phyloP scores from a whole-genome alignment of 108 stramenopile species.

The Epipyxis sp. region DNA sequence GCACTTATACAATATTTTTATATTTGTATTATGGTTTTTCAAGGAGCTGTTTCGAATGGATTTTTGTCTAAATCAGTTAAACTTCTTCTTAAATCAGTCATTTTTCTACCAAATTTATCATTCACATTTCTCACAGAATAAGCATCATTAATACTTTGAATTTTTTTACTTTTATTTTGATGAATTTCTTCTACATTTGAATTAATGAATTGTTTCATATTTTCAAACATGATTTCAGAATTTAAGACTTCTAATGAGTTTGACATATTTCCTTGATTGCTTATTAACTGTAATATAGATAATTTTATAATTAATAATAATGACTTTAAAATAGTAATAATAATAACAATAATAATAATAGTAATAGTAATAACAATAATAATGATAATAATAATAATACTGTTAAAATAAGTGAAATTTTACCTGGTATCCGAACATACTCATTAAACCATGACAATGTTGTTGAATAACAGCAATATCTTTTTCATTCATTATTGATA shows the following conservation, averaged over 20 bases:
- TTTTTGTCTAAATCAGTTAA: background rate
- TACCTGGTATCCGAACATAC: background rate
- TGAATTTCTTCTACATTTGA: no score
- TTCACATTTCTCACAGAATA: background rate
- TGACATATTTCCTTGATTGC: background rate
- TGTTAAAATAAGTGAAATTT: no score
- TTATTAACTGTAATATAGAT: background rate
- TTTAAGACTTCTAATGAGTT: background rate
- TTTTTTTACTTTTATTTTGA: no score
- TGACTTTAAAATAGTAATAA: background rate
- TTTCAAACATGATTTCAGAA: background rate
- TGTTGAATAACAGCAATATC: background rate
- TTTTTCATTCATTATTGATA: background rate
- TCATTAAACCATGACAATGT: background rate
- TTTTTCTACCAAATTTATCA: conserved; percentile 24
- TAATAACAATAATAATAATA: background rate
- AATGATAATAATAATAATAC: background rate
- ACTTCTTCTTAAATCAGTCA: background rate
- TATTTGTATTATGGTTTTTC: no score
- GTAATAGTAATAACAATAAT: background rate
- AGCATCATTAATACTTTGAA: background rate
- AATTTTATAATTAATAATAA: background rate
- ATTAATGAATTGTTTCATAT: background rate
- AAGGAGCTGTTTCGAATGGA: conserved; percentile 27
- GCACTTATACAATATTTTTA: no score